Evolutionary conservation across 257 asterid genomes (phyloP), one percentile per base, ranked within the genome.

Genomic region (Lithospermum erythrorhizon): DNA sequence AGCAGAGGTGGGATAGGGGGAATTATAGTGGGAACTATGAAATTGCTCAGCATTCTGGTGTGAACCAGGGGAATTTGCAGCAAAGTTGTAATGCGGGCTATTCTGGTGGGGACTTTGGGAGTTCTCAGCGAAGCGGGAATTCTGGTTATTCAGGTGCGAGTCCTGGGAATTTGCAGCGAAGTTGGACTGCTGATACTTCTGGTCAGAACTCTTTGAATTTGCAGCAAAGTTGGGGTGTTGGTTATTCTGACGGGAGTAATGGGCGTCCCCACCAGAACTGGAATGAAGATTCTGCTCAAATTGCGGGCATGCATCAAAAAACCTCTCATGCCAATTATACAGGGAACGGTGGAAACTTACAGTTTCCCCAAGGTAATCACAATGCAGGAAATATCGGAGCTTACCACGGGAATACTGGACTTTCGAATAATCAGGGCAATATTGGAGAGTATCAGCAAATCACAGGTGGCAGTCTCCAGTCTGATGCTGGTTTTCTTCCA

Each of bases 401-500:
- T 51, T 59, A 63, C 29, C 56, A 62, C 17, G 58, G 53, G 9
- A 52, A 21, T 51, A 51, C 27, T 24, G 51, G 58, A 17, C 17
- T 25, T 23, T 20, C 52, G 20, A 41, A 20, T 20, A 23, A 14
- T 23, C 22, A 11, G 17, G 20, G 29, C 17, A 61, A 45, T 18
- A 21, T 19, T 45, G 37, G 32, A 61, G 56, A 32, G 24, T 61
- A 54, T 47, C 70, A 65, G 59, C 84, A 71, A 55, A 65, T 53
- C 37, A 57, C 61, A 32, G 67, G 62, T 61, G 61, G 65, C 41
- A 37, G 22, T 62, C 45, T 29, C 63, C 56, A 66, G 58, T 59
- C 58, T 45, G 65, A 56, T 69, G 76, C 67, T 32, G 75, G 64
- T 66, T 21, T 63, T 54, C 55, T 61, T 57, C 69, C 60, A 57